Evolutionary conservation across 129 eudicot species (phyloP).

Genomic region (Daucus carota): DH1_v3.0 NC_030383.2:42715001-42715500

Average conservation of each 20-base stretch:
- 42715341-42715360: not conserved
- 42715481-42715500: not conserved
- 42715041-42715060: too few species aligned
- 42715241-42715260: not conserved
- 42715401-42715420: not conserved
- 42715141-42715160: not conserved
- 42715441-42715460: conserved; percentile 4
- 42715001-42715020: not conserved
- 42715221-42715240: not conserved
- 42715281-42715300: not conserved
- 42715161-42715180: not conserved
- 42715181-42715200: not conserved
- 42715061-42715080: not conserved
- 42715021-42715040: not conserved
- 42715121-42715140: not conserved
- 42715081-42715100: not conserved
- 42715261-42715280: not conserved
- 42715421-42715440: not conserved
- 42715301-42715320: not conserved
- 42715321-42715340: not conserved
- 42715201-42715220: not conserved
- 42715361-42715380: not conserved
- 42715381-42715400: not conserved
- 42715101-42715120: not conserved
- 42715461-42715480: not conserved